Conservation (phyloP, 495 filamentous ascomycete genomes). For the Podospora comata region DNA sequence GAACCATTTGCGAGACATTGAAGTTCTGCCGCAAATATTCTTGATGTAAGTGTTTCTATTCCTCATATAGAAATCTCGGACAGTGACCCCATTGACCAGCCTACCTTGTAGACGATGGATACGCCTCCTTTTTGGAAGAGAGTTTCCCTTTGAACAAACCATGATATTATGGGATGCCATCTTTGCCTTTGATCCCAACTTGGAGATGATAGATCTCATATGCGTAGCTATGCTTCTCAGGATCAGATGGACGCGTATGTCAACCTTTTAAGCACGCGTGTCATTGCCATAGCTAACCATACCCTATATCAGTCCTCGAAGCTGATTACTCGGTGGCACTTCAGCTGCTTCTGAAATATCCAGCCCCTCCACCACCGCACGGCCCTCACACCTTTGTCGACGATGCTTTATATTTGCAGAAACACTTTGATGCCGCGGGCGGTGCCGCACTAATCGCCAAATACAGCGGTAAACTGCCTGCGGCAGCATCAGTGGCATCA, state of each 20-base stretch:
- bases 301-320: constrained; percentile 65
- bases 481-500: constrained; percentile 37
- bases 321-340: constrained; percentile 83
- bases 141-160: constrained; percentile 84
- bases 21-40: constrained; percentile 95
- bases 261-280: constrained; percentile 3
- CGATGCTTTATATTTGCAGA: constrained; percentile 81
- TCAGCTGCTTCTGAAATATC: constrained; percentile 78
- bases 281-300: constrained; percentile 11
- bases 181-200: constrained; percentile 81
- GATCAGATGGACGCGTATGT: constrained; percentile 84
- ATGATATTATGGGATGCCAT: constrained; percentile 85
- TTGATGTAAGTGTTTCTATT: constrained; percentile 64
- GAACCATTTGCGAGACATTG: constrained; percentile 74
- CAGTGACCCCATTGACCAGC: constrained; percentile 13
- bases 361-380: constrained; percentile 58
- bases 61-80: no score
- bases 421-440: constrained; percentile 69
- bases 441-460: constrained; percentile 74
- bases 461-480: constrained; percentile 69
- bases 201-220: constrained; percentile 80
- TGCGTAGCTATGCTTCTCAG: constrained; percentile 93
- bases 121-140: constrained; percentile 85
- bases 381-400: constrained; percentile 74
- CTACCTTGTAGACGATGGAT: constrained; percentile 75